A percentile compares a stretch with the other conserved stretches of the same genome.
Conservation (phyloP, 1,284 basidiomycete genomes). For the Singerocomus inundabilis region DNA sequence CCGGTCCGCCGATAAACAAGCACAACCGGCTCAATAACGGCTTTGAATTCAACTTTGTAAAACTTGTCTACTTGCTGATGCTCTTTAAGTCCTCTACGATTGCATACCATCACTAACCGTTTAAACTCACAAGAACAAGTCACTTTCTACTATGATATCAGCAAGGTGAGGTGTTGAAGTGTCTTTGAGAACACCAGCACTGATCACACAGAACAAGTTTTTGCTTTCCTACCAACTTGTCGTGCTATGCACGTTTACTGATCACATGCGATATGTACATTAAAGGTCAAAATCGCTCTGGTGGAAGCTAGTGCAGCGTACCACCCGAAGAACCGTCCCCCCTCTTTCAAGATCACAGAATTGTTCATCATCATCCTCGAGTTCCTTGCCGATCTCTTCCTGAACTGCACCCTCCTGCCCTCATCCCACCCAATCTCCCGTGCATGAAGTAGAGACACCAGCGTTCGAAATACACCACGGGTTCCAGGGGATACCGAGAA, state of each 20-base stretch:
- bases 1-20: too few relatives aligned
- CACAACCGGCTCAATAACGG: not conserved
- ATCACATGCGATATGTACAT: not conserved
- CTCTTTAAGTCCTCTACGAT: too few relatives aligned
- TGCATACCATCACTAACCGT: too few relatives aligned
- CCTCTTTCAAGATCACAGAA: slow-evolving; percentile 59
- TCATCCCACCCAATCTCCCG: slow-evolving; percentile 47
- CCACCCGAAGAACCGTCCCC: slow-evolving; percentile 52
- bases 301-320: slow-evolving; percentile 27
- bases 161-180: too few relatives aligned
- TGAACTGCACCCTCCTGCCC: slow-evolving; percentile 47
- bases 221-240: slow-evolving; percentile 4
- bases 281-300: slow-evolving; percentile 21
- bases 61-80: too few relatives aligned
- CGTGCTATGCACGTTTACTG: not conserved
- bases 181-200: too few relatives aligned
- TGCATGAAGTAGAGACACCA: slow-evolving; percentile 22
- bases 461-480: not conserved
- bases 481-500: not conserved
- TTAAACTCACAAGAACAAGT: too few relatives aligned
- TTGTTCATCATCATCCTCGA: too few relatives aligned
- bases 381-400: slow-evolving; percentile 58
- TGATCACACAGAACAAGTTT: too few relatives aligned
- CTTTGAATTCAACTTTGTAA: not conserved
- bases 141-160: too few relatives aligned